Evolutionary conservation across 2,329 filamentous ascomycete species (phyloP).

Genomic region (Sporothrix variecibatus): DNA sequence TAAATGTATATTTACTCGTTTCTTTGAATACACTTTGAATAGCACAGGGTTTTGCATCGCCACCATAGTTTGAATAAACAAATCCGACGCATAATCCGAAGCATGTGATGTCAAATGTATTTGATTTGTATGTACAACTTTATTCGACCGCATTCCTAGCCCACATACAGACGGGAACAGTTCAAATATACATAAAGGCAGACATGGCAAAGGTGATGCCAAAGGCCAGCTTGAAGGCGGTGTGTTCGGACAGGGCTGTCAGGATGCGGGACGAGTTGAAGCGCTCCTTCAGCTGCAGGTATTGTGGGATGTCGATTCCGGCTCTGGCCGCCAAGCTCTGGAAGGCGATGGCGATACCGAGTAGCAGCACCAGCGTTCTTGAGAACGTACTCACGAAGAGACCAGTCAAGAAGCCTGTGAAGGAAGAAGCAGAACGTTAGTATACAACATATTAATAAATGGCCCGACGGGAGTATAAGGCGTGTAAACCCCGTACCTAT

Average conservation of each 20-base stretch:
- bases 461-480: too few species aligned
- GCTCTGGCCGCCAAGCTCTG: conserved; percentile 44
- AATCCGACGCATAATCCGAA: neutral
- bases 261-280: conserved; percentile 45
- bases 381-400: conserved; percentile 70
- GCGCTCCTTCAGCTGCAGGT: conserved; percentile 43
- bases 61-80: neutral
- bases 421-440: neutral
- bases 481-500: conserved; percentile 42
- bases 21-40: neutral
- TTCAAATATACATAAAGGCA: conserved; percentile 57
- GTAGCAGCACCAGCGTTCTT: conserved; percentile 65
- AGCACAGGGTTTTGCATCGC: neutral
- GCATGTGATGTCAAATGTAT: neutral
- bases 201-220: conserved; percentile 72
- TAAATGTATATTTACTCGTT: neutral
- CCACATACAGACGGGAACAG: neutral
- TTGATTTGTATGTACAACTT: neutral
- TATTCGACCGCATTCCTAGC: too few species aligned
- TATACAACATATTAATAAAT: neutral
- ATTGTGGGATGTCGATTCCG: conserved; percentile 45
- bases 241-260: conserved; percentile 56
- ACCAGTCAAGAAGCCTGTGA: conserved; percentile 61
- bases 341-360: conserved; percentile 64
- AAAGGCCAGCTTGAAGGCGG: conserved; percentile 69